Conservation (phyloP, 1,284 basidiomycete species). For the Pseudozyma thailandica region DNA sequence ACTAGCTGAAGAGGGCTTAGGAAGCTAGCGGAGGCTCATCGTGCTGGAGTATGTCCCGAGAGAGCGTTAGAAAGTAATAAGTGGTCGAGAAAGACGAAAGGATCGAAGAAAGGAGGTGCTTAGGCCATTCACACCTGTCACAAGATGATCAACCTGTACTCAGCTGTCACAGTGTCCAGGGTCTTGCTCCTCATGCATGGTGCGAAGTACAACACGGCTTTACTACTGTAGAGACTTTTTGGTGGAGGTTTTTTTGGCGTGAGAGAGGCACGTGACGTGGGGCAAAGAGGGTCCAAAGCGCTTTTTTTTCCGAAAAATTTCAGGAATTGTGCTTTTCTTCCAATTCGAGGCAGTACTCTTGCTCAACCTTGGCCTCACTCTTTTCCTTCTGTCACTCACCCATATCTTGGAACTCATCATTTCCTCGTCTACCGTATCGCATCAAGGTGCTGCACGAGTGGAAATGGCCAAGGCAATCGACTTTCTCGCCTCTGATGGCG, state of each 20-base stretch:
- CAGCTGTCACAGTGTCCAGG: background rate
- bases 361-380: background rate
- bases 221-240: background rate
- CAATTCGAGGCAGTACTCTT: background rate
- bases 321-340: constrained; percentile 2
- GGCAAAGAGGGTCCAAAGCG: constrained; percentile 18
- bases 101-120: background rate
- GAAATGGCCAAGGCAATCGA: constrained; percentile 57
- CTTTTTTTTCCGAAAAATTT: constrained; percentile 15
- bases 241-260: constrained; percentile 14
- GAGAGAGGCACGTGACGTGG: constrained; percentile 15
- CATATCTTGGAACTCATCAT: constrained; percentile 2
- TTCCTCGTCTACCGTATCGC: background rate
- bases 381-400: constrained; percentile 1
- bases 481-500: constrained; percentile 59
- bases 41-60: background rate
- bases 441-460: background rate
- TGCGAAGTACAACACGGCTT: constrained; percentile 2
- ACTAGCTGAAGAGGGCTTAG: background rate
- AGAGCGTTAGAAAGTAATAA: background rate
- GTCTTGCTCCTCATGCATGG: background rate
- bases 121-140: background rate
- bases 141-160: constrained; percentile 5
- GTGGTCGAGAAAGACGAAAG: too few relatives aligned
- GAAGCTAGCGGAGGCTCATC: background rate